phyloP scores from a whole-genome alignment of 2,329 filamentous ascomycete genomes.

The Exophiala sp. region DNA sequence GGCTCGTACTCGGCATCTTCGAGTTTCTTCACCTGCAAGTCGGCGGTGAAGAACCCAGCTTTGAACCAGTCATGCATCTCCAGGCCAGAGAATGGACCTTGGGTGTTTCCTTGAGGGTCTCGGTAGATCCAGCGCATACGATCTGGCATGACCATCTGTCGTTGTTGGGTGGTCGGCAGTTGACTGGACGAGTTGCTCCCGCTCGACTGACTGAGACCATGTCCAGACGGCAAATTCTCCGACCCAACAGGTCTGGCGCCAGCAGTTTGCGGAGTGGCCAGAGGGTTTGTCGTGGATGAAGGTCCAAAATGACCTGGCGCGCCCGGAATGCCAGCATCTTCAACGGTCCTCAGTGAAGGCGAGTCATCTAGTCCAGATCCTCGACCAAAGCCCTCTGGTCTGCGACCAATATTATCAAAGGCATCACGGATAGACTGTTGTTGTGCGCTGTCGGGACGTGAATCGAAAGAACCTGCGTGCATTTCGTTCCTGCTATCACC shows the following conservation, averaged over 20 bases:
- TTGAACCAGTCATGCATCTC: constrained; percentile 99
- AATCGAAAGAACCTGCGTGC: constrained; percentile 17
- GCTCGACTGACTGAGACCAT: constrained; percentile 34
- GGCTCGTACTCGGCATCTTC: constrained; percentile 94
- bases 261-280: constrained; percentile 17
- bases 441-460: constrained; percentile 24
- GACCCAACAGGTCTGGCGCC: constrained; percentile 10
- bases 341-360: constrained; percentile 19
- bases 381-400: constrained; percentile 21
- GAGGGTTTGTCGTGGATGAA: constrained; percentile 10
- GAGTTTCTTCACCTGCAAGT: constrained; percentile 87
- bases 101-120: constrained; percentile 83
- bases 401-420: constrained; percentile 18
- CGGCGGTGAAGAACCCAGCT: constrained; percentile 91
- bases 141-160: constrained; percentile 98
- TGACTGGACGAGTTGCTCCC: constrained; percentile 40
- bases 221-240: constrained; percentile 29
- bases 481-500: constrained; percentile 48
- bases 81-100: constrained; percentile 90
- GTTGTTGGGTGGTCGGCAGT: constrained; percentile 62
- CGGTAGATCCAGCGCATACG: constrained; percentile 98
- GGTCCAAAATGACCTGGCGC: constrained; percentile 10
- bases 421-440: constrained; percentile 24
- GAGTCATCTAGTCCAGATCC: constrained; percentile 20
- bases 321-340: constrained; percentile 11